A percentile compares a stretch with the other conserved stretches of the same genome.
Conservation (phyloP, 23 red algal species). For the Porphyridium purpureum region DNA sequence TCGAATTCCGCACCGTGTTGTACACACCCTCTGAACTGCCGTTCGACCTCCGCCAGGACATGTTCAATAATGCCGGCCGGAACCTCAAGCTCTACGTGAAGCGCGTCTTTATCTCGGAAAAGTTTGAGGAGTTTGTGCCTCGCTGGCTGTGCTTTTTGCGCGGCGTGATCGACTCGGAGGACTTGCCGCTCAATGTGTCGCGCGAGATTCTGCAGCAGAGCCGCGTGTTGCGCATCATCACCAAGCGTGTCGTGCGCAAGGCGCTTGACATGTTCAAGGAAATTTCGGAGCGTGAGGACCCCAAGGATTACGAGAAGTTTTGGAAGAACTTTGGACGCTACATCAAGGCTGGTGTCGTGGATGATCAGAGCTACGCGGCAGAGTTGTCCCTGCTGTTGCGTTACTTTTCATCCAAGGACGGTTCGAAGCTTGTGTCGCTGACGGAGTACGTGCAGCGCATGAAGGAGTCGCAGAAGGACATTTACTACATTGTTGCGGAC, state of each 20-base stretch:
- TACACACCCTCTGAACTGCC: conserved; percentile 66
- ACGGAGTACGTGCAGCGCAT: conserved; percentile 72
- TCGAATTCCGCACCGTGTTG: conserved; percentile 85
- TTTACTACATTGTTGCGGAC: conserved; percentile 71
- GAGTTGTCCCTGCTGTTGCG: conserved; percentile 42
- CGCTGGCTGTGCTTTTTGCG: conserved; percentile 80
- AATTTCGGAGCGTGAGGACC: conserved; percentile 43
- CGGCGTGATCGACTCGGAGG: conserved; percentile 91
- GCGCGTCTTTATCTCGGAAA: conserved; percentile 98
- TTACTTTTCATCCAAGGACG: conserved; percentile 56
- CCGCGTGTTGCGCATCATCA: conserved; percentile 73
- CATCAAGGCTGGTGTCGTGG: conserved; percentile 83
- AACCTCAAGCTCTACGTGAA: conserved; percentile 75
- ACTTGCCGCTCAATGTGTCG: conserved; percentile 88
- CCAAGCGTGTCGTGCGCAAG: conserved; percentile 70
- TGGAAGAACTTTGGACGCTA: conserved; percentile 90
- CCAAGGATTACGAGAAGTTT: conserved; percentile 56
- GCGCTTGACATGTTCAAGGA: conserved; percentile 87
- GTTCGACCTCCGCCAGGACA: conserved; percentile 81
- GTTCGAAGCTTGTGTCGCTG: conserved; percentile 35
- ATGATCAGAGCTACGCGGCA: conserved; percentile 38
- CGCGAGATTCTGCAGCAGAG: conserved; percentile 97
- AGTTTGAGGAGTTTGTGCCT: conserved; percentile 86
- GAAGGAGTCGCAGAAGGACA: conserved; percentile 79
- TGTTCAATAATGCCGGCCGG: conserved; percentile 70